phyloP scores from a whole-genome alignment of 148 eudicot genomes.

The Spergularia marina region DNA sequence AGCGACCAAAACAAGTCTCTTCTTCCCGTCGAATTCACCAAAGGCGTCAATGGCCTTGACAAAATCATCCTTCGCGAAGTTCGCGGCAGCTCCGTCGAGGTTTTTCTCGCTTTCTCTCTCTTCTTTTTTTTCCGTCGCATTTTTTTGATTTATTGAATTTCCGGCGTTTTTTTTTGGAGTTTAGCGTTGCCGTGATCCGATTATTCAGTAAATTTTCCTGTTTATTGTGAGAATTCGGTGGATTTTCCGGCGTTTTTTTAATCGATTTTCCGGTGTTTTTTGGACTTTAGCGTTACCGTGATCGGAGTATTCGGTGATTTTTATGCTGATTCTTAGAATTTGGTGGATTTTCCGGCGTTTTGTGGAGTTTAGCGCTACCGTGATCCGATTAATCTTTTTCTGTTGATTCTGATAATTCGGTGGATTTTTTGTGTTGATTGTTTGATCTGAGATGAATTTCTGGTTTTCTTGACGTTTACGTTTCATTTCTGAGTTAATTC shows the following conservation, averaged over 20 bases:
- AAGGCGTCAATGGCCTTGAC: constrained; percentile 73
- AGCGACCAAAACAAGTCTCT: constrained; percentile 34
- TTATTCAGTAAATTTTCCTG: constrained; percentile 1
- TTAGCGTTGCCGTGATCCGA: not conserved
- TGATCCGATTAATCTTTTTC: constrained; percentile 5
- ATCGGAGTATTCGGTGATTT: not conserved
- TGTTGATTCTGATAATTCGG: constrained; percentile 10
- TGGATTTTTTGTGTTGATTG: constrained; percentile 9
- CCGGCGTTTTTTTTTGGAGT: constrained; percentile 1
- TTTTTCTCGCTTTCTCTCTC: constrained; percentile 19
- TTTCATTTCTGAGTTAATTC: not conserved
- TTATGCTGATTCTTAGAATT: constrained; percentile 3
- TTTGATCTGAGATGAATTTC: not conserved
- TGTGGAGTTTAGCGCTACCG: not conserved
- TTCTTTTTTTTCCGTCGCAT: not conserved
- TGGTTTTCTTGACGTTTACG: not conserved
- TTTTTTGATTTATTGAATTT: not conserved
- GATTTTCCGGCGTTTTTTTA: not conserved
- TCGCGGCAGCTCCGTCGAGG: constrained; percentile 83
- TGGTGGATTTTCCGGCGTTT: not conserved
- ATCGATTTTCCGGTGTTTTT: not conserved
- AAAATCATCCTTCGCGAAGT: constrained; percentile 72
- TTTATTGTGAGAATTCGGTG: not conserved
- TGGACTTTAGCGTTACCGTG: not conserved
- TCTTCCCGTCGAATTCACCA: constrained; percentile 39